Evolutionary conservation across 1,139 yeast genomes (phyloP).

Genomic region (Geotrichum aggregatum): DNA sequence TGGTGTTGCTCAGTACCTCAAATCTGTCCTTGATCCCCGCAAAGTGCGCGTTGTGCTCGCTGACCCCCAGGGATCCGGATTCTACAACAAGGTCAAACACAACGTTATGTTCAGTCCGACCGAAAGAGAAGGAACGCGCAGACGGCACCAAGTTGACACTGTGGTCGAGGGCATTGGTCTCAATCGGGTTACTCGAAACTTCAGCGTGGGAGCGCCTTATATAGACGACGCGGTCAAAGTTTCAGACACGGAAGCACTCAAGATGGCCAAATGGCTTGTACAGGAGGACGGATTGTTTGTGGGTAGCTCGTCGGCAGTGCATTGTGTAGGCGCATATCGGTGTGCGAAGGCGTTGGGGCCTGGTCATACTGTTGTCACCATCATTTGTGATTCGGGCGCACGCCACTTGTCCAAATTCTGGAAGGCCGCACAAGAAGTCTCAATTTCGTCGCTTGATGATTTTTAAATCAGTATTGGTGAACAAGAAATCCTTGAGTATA

Average conservation of each 20-base stretch:
- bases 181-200: slow-evolving; percentile 79
- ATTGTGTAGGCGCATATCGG: slow-evolving; percentile 83
- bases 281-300: slow-evolving; percentile 83
- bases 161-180: slow-evolving; percentile 91
- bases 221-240: slow-evolving; percentile 82
- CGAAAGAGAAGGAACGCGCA: slow-evolving; percentile 87
- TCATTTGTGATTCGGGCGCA: slow-evolving; percentile 89
- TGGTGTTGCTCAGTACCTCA: slow-evolving; percentile 75
- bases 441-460: slow-evolving; percentile 16
- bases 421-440: slow-evolving; percentile 44
- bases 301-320: slow-evolving; percentile 89
- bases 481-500: too few species aligned
- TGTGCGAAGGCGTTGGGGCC: slow-evolving; percentile 55
- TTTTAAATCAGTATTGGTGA: slow-evolving; percentile 3
- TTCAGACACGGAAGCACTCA: slow-evolving; percentile 70
- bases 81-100: slow-evolving; percentile 73
- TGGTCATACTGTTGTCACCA: slow-evolving; percentile 73
- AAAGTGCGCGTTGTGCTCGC: slow-evolving; percentile 52
- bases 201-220: slow-evolving; percentile 52
- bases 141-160: slow-evolving; percentile 96
- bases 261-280: slow-evolving; percentile 82
- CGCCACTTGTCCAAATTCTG: slow-evolving; percentile 90
- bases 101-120: slow-evolving; percentile 92
- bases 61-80: slow-evolving; percentile 95
- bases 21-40: slow-evolving; percentile 39